Evolutionary conservation across 768 basidiomycete species (phyloP), one percentile per base, ranked within the genome.

Genomic region (Suillus subalutaceus): DNA sequence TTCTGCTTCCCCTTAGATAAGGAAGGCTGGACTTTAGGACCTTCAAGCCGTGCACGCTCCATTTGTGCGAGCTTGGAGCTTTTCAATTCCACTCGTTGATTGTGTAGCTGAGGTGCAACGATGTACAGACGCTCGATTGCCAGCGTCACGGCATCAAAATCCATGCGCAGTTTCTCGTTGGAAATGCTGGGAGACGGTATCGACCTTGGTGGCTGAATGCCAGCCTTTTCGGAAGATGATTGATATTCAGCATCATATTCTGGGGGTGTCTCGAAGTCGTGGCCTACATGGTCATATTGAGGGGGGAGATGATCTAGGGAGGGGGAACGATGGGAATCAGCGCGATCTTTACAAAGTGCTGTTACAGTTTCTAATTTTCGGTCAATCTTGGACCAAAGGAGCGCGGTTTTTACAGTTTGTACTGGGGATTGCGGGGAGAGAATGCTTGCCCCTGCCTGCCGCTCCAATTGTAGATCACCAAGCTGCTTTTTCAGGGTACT

Each of bases 71-170:
- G 71, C 73, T 93, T 92, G 32, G 86, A 79, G 6, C 83, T 84
- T 71, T 90, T 90, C 55, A 97, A 85, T 75, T 96, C 96, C n/a
- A 93, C 94, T 1, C 97, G 88, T 76, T 99, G 97, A 74, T 96
- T 91, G 66, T 91, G 87, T 50, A 98, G 78, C 75, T 97, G 96
- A 1, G 97, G 96, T 0, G 94, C 88, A 38, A 90, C 92, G 9
- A 86, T 77, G 75, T 97, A 94, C 13, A 98, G 80, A 44, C 95
- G 83, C 74, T 97, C 96, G 71, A 99, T 96, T 38, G 97, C 96
- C 75, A 86, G 85, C 0, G 93, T 87, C 55, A 99, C 88, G 13
- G 85, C 83, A 70, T 97, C 95, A 23, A 98, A 82, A 75, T 99
- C 97, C 59, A 72, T 92, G 78, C 61, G 87, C 79, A 87, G 90